phyloP scores from a whole-genome alignment of 2,329 filamentous ascomycete species.

The Colletotrichum truncatum region DNA sequence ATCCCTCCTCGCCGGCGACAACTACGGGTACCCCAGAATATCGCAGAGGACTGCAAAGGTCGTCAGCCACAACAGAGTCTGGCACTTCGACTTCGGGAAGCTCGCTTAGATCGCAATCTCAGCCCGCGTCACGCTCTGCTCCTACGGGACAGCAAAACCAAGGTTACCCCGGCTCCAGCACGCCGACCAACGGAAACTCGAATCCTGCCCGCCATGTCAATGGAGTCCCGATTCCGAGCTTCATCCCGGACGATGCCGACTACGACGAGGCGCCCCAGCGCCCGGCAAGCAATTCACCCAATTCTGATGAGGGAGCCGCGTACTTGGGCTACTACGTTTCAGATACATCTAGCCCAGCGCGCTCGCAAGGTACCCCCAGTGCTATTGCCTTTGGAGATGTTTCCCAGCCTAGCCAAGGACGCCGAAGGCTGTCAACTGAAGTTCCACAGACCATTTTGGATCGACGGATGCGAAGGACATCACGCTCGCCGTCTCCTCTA shows the following conservation, averaged over 20 bases:
- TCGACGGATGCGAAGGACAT: conserved; percentile 60
- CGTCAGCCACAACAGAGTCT: conserved; percentile 58
- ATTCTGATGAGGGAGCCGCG: conserved; percentile 54
- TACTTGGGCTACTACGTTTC: conserved; percentile 49
- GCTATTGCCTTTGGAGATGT: conserved; percentile 60
- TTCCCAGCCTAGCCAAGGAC: conserved; percentile 47
- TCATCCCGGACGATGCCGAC: conserved; percentile 64
- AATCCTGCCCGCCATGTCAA: conserved; percentile 51
- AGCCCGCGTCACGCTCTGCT: conserved; percentile 63
- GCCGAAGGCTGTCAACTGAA: conserved; percentile 61
- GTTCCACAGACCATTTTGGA: conserved; percentile 63
- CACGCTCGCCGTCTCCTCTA: conserved; percentile 65
- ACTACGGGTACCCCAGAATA: conserved; percentile 56
- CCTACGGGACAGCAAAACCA: conserved; percentile 24
- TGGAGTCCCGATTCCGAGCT: conserved; percentile 62
- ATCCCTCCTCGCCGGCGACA: conserved; percentile 65
- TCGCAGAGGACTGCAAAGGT: conserved; percentile 66
- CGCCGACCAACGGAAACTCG: conserved; percentile 2
- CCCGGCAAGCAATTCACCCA: conserved; percentile 53
- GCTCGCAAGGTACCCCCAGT: conserved; percentile 40
- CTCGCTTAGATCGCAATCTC: conserved; percentile 72
- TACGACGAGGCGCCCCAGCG: conserved; percentile 54
- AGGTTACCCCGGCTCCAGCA: conserved; percentile 21
- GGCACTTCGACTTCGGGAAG: conserved; percentile 58
- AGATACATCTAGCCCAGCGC: conserved; percentile 39